Conservation (phyloP, 495 filamentous ascomycete species). For the Trichoderma erinaceum region DNA sequence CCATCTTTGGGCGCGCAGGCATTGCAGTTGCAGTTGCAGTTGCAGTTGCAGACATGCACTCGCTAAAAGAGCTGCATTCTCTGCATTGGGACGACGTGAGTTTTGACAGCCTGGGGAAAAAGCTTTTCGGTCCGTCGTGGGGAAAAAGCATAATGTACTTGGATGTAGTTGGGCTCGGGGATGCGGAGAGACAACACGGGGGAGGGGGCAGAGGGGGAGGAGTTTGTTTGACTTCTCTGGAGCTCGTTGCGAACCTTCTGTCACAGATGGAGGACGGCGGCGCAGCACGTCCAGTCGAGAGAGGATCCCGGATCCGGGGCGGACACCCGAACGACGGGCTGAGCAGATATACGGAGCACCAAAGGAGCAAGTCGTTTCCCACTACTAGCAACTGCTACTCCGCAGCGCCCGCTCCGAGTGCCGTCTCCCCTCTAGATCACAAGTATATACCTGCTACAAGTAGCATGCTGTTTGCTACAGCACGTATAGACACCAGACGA, state of each 20-base stretch:
- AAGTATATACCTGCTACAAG: not conserved
- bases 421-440: not conserved
- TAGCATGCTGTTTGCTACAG: not conserved
- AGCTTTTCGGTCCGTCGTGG: slow-evolving; percentile 13
- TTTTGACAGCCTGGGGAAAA: slow-evolving; percentile 10
- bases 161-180: not conserved
- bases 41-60: not conserved
- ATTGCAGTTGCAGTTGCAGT: slow-evolving; percentile 1
- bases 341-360: not conserved
- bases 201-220: not conserved
- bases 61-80: slow-evolving; percentile 8
- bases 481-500: not conserved
- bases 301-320: slow-evolving; percentile 8
- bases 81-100: not conserved
- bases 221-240: not conserved
- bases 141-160: not conserved
- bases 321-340: slow-evolving; percentile 9
- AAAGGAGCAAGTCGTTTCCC: not conserved
- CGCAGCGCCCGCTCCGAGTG: not conserved
- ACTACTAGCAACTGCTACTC: not conserved
- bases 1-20: slow-evolving; percentile 11
- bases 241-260: not conserved
- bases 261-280: not conserved
- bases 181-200: not conserved
- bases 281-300: not conserved